A percentile compares a stretch with the other conserved stretches of the same genome.
These are phyloP conservation scores for Podospora bellae-mahoneyi DNA, from an alignment of 495 filamentous ascomycete species.

Conservation along the genomic window DNA sequence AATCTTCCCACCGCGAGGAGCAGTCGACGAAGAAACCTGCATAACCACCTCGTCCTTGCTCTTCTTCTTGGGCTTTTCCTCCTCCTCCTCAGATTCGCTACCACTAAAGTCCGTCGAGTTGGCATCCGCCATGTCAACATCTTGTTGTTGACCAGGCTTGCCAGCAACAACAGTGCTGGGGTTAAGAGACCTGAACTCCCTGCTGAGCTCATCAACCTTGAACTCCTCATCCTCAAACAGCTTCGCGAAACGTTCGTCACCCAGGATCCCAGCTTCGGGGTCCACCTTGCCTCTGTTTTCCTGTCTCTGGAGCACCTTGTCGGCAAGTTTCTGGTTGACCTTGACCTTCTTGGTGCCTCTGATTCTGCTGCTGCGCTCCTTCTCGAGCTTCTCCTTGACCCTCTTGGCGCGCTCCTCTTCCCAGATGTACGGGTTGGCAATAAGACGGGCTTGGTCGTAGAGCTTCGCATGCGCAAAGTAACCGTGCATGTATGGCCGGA, in stretches of 20 bases:
- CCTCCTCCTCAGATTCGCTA: constrained; percentile 23
- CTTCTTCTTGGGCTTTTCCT: constrained; percentile 41
- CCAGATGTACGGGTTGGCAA: constrained; percentile 87
- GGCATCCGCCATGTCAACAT: constrained; percentile 10
- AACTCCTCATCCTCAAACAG: constrained; percentile 94
- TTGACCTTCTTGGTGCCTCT: constrained; percentile 88
- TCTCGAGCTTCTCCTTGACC: constrained; percentile 88
- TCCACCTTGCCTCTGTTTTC: constrained; percentile 74
- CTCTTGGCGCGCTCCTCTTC: constrained; percentile 84
- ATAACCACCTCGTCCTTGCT: constrained; percentile 50
- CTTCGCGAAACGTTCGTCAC: constrained; percentile 78
- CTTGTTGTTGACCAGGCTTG: background rate
- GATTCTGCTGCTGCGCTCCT: constrained; percentile 88
- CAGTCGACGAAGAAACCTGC: constrained; percentile 68
- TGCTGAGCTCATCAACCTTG: constrained; percentile 81
- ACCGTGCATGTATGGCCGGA: constrained; percentile 97
- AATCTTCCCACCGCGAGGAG: constrained; percentile 48
- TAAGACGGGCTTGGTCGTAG: constrained; percentile 91
- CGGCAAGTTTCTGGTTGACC: constrained; percentile 80
- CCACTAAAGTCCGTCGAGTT: constrained; percentile 21
- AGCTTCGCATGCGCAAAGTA: constrained; percentile 92
- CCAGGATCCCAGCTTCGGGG: constrained; percentile 59
- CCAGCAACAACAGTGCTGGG: constrained; percentile 56
- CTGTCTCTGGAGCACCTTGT: constrained; percentile 75
- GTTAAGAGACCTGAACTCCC: constrained; percentile 83